These are phyloP conservation scores for Tardiomyces digboiensis DNA, from an alignment of 1,139 yeast species.

Conservation along the genomic window DNA sequence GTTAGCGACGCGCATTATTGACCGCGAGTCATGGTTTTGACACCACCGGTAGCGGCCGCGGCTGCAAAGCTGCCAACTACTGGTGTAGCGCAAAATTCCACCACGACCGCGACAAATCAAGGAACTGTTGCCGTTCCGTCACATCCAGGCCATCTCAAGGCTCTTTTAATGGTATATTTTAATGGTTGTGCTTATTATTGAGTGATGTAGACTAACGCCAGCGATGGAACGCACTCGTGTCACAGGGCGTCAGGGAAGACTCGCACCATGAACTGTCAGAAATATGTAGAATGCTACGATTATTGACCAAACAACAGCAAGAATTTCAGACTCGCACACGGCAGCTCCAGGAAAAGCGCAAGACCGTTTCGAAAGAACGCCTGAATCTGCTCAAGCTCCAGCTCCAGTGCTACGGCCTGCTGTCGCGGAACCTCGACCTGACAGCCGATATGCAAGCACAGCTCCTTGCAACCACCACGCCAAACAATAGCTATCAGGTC, in stretches of 20 bases:
- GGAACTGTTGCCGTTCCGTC: neutral
- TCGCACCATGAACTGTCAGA: slow-evolving; percentile 28
- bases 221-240: slow-evolving; percentile 32
- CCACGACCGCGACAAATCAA: neutral
- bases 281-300: slow-evolving; percentile 22
- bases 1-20: neutral
- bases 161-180: neutral
- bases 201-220: neutral
- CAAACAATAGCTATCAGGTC: neutral
- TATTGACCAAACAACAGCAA: slow-evolving; percentile 28
- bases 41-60: neutral
- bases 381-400: slow-evolving; percentile 36
- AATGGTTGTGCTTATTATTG: neutral
- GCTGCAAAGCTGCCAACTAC: neutral
- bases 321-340: slow-evolving; percentile 25
- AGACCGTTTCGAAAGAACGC: slow-evolving; percentile 1
- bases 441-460: slow-evolving; percentile 38
- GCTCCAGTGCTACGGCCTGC: slow-evolving; percentile 61
- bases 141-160: neutral
- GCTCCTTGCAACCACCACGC: slow-evolving; percentile 22
- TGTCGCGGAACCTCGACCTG: slow-evolving; percentile 70
- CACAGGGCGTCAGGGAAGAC: slow-evolving; percentile 25
- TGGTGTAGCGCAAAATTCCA: neutral
- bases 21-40: neutral
- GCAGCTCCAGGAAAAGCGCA: slow-evolving; percentile 15